Conservation (phyloP, 73 alveolate species). For the Durusdinium trenchii region DNA sequence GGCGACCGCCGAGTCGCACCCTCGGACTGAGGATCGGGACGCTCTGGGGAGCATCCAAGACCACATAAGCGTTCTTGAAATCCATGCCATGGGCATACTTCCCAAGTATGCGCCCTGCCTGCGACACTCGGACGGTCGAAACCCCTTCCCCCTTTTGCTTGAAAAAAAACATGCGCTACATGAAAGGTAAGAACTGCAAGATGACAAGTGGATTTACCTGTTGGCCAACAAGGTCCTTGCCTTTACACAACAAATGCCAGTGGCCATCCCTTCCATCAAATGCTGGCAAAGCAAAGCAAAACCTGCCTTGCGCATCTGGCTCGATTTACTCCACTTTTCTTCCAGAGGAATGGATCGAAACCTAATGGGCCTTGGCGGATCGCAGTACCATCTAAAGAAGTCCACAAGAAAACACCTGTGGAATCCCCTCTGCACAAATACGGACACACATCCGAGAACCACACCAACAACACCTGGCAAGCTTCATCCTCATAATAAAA, state of each 20-base stretch:
- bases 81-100: constrained; percentile 20
- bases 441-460: too few species aligned
- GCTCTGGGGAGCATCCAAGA: background rate
- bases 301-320: background rate
- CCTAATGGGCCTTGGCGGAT: constrained; percentile 25
- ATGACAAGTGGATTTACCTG: too few species aligned
- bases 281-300: background rate
- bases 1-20: too few species aligned
- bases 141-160: too few species aligned
- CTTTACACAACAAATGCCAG: background rate
- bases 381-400: background rate
- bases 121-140: background rate
- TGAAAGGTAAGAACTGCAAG: too few species aligned
- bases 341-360: constrained; percentile 51
- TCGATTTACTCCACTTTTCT: background rate
- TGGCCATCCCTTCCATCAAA: background rate
- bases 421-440: too few species aligned
- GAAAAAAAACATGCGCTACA: too few species aligned
- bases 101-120: constrained; percentile 14
- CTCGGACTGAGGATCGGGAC: too few species aligned
- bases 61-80: constrained; percentile 40
- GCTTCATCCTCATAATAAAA: too few species aligned
- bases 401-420: too few species aligned
- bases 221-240: background rate
- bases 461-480: too few species aligned